These are phyloP conservation scores for Talaromyces funiculosus DNA, from an alignment of 2,329 filamentous ascomycete genomes.

Conservation along the genomic window DNA sequence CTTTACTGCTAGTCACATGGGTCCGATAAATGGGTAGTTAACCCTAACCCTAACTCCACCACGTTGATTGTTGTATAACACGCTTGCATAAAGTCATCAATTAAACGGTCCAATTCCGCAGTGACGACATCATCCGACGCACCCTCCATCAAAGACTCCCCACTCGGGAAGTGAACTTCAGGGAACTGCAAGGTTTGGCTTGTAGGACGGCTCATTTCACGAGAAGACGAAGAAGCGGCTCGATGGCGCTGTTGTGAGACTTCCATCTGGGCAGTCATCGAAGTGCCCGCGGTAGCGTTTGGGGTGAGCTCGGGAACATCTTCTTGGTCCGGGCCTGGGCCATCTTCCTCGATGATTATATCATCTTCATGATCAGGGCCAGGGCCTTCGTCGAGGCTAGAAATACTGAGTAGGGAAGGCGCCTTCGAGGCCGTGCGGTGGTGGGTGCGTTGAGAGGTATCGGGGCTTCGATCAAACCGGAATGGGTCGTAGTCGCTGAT, in stretches of 20 bases:
- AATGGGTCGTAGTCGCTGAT: constrained; percentile 41
- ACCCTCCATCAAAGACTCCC: constrained; percentile 34
- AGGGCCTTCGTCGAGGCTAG: constrained; percentile 46
- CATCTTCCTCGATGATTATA: constrained; percentile 3
- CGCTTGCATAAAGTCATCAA: constrained; percentile 19
- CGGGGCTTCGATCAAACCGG: constrained; percentile 31
- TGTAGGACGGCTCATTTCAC: neutral
- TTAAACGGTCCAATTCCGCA: constrained; percentile 37
- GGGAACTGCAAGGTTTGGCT: constrained; percentile 30
- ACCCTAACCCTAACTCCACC: no score
- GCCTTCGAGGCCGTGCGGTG: constrained; percentile 44
- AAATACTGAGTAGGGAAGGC: constrained; percentile 38
- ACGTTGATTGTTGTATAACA: constrained; percentile 13
- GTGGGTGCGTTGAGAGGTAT: constrained; percentile 10
- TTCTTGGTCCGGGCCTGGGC: constrained; percentile 9
- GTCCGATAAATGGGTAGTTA: neutral
- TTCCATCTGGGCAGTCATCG: constrained; percentile 8
- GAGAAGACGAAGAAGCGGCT: neutral
- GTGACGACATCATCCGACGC: constrained; percentile 33
- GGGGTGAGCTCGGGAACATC: constrained; percentile 9
- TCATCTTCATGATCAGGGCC: constrained; percentile 48
- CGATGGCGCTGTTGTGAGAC: neutral
- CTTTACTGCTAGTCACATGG: neutral
- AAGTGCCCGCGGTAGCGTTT: neutral
- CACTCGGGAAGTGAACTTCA: constrained; percentile 32